Percentiles rank a stretch among this genome's conserved stretches.
phyloP scores from a whole-genome alignment of 345 rosid species.

The Acer yangbiense region DNA sequence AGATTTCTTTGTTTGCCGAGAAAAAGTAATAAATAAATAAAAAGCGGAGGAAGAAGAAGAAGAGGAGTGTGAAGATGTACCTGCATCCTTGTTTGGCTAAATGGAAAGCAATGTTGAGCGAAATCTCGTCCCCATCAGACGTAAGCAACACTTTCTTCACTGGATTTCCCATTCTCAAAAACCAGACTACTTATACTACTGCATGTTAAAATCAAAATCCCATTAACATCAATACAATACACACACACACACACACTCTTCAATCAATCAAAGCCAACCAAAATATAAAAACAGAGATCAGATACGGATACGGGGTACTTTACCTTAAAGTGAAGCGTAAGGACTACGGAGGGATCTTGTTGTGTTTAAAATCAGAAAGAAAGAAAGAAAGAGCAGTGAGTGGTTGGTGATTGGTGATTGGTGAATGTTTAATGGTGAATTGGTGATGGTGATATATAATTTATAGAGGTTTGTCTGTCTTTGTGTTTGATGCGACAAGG shows the following conservation, averaged over 20 bases:
- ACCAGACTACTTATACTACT: neutral
- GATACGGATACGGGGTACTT: neutral
- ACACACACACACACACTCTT: neutral
- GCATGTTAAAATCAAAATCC: neutral
- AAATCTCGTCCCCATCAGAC: slow-evolving; percentile 74
- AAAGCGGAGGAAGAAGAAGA: neutral
- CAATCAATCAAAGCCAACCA: slow-evolving; percentile 1
- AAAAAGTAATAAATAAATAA: neutral
- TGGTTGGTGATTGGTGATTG: too few species aligned
- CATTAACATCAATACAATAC: neutral
- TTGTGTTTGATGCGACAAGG: too few species aligned
- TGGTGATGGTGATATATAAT: too few species aligned
- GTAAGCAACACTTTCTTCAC: slow-evolving; percentile 79
- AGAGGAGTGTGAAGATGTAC: slow-evolving; percentile 27
- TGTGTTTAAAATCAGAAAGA: too few species aligned
- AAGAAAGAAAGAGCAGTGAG: too few species aligned
- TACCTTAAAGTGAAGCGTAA: neutral
- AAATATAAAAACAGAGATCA: neutral
- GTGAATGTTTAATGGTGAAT: too few species aligned
- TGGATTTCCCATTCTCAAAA: slow-evolving; percentile 42
- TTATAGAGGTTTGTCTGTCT: too few species aligned
- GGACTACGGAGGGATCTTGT: too few species aligned
- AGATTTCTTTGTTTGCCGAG: neutral
- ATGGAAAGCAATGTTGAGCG: slow-evolving; percentile 65
- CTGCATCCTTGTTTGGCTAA: slow-evolving; percentile 85